phyloP scores from a whole-genome alignment of 2,329 filamentous ascomycete species.

The Dichotomopilus funicola region DNA sequence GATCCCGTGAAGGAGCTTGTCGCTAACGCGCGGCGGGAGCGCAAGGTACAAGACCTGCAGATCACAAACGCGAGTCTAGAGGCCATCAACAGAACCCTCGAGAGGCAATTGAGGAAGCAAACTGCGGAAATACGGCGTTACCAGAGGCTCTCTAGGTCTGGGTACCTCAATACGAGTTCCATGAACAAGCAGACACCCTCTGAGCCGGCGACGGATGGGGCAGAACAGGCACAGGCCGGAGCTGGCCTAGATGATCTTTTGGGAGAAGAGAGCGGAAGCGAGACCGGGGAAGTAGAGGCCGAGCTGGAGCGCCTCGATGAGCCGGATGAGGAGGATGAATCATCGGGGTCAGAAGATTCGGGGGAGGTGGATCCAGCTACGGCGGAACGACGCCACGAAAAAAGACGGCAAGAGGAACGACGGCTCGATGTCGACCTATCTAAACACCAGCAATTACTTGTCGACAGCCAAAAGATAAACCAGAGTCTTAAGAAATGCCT shows the following conservation, averaged over 20 bases:
- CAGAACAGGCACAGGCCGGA: constrained; percentile 36
- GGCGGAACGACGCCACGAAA: constrained; percentile 37
- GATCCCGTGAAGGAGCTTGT: constrained; percentile 69
- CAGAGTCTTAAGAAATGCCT: constrained; percentile 87
- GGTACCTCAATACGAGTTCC: constrained; percentile 55
- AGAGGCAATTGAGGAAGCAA: constrained; percentile 86
- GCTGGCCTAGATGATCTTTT: constrained; percentile 45
- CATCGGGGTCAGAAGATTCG: constrained; percentile 36
- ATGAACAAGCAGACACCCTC: constrained; percentile 36
- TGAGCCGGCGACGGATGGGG: constrained; percentile 35
- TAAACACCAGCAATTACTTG: constrained; percentile 80
- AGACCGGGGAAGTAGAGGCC: constrained; percentile 40
- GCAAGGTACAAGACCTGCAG: constrained; percentile 92
- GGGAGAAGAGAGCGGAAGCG: constrained; percentile 35
- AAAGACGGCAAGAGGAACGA: constrained; percentile 69
- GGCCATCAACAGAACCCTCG: constrained; percentile 89
- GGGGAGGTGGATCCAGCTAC: constrained; percentile 36
- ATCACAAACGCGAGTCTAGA: constrained; percentile 94
- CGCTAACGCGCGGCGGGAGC: constrained; percentile 80
- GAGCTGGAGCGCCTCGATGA: constrained; percentile 44
- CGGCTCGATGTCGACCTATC: constrained; percentile 77
- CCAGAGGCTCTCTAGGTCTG: constrained; percentile 76
- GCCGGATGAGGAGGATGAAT: constrained; percentile 45
- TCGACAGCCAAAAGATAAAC: constrained; percentile 92
- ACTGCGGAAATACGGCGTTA: constrained; percentile 81